Base-by-base conservation (phyloP, 495 filamentous ascomycete species). In the Penicillium verhagenii region DNA sequence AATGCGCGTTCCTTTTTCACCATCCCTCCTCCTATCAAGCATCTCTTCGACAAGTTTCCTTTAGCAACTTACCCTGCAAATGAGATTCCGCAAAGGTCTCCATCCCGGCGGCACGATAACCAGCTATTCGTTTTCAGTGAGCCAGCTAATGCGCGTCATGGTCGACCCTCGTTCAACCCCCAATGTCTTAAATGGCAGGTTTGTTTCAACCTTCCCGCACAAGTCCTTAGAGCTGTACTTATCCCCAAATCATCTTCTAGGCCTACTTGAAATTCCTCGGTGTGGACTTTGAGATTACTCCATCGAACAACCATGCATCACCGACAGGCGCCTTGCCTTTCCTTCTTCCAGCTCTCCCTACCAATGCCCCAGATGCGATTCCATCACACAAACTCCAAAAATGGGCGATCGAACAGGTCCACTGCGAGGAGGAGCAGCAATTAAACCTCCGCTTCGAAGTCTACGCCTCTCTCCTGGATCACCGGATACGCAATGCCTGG, bases 181-280 rank as follows among this genome's bases (percentile, higher is more conserved):
- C 83, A 82, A 59, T 98, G 94, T 78, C 78, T 98, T 57, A 96
- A 93, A 73, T 97, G 91, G 92, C 94, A 97, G 87, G 93, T 92
- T 64, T 45, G 85, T 78, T 29, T 4, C 21, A 9, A 40, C 14
- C 19, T 23, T 6, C 6, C 14, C 25, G 0, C 6, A 14, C 13
- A 14, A 18, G 7, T 14, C 9, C 19, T 54, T 11, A 38, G 11
- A 13, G 5, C 6, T 19, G 16, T 52, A 56, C 43, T 52, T 35
- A 44, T 56, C 38, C 19, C 33, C 16, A n/a, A 19, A 13, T 35
- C 19, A 53, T 25, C 14, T 31, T 50, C 23, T 69, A 97, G 92
- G 84, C 91, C 49, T 96, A 92, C 72, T 77, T 98, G 52, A 90
- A 84, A 64, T 86, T 97, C 63, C 76, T 81, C 53, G 79, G 79